Evolutionary conservation across 2,329 filamentous ascomycete genomes (phyloP).

Genomic region (Stachybotrys echinatus): DNA sequence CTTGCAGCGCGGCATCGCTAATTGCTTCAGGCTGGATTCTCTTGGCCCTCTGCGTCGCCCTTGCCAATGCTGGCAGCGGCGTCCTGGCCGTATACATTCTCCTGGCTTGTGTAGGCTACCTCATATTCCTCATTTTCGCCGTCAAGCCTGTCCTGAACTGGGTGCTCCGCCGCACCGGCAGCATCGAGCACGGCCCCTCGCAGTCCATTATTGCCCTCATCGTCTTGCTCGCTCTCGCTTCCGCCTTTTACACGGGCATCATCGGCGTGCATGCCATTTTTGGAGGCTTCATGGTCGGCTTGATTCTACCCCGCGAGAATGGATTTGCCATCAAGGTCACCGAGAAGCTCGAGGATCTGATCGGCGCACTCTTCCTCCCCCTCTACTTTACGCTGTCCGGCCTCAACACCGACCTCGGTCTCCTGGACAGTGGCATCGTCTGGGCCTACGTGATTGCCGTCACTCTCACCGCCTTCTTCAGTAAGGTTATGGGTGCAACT

Average conservation of each 20-base stretch:
- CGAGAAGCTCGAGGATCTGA: constrained; percentile 90
- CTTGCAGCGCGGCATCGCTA: not conserved
- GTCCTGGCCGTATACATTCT: constrained; percentile 82
- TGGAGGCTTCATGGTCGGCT: constrained; percentile 80
- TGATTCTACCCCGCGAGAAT: constrained; percentile 86
- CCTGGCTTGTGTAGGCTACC: constrained; percentile 68
- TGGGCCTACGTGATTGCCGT: constrained; percentile 90
- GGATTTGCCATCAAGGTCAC: constrained; percentile 88
- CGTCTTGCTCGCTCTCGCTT: constrained; percentile 69
- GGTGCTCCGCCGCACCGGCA: constrained; percentile 67
- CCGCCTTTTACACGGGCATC: constrained; percentile 77
- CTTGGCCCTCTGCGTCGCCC: constrained; percentile 84
- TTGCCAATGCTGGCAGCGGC: constrained; percentile 83
- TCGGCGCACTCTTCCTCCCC: constrained; percentile 77
- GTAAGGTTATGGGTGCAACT: constrained; percentile 79
- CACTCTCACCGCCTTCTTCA: constrained; percentile 73
- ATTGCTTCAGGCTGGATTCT: constrained; percentile 62
- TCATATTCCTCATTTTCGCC: constrained; percentile 66
- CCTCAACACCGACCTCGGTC: constrained; percentile 78
- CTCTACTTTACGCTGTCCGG: constrained; percentile 93
- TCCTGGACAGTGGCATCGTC: constrained; percentile 73
- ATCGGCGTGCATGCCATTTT: constrained; percentile 96
- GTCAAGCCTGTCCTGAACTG: constrained; percentile 72
- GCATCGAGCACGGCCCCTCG: constrained; percentile 80
- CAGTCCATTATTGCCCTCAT: constrained; percentile 82